Percentiles rank a stretch among this genome's conserved stretches.
phyloP scores from a whole-genome alignment of 331 rosid species.

The Quercus tomentella region DNA sequence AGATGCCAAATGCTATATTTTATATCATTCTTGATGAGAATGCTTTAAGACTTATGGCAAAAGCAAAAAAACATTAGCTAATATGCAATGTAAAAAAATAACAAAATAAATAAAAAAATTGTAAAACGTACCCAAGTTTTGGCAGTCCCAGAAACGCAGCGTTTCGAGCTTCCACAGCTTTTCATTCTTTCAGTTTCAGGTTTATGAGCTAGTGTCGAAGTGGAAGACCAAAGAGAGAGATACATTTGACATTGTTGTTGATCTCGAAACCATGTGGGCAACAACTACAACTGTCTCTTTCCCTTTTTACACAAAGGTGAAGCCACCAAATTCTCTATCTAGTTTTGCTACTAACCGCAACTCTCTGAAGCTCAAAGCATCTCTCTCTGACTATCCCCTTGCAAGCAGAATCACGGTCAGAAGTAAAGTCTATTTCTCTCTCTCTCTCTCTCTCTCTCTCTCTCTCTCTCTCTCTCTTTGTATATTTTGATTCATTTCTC shows the following conservation, averaged over 20 bases:
- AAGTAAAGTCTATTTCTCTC: slow-evolving; percentile 39
- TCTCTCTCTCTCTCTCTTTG: background rate
- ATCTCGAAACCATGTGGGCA: slow-evolving; percentile 22
- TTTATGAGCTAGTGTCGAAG: background rate
- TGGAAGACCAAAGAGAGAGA: too few relatives aligned
- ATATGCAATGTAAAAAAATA: too few relatives aligned
- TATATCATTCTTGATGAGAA: too few relatives aligned
- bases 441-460: background rate
- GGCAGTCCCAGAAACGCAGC: too few relatives aligned
- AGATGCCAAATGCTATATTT: too few relatives aligned
- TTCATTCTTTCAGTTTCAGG: too few relatives aligned
- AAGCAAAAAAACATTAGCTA: too few relatives aligned
- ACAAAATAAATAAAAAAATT: too few relatives aligned
- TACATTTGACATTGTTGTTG: background rate
- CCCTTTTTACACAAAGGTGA: slow-evolving; percentile 23
- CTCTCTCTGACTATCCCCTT: slow-evolving; percentile 63
- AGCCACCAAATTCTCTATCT: background rate
- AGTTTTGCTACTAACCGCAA: background rate
- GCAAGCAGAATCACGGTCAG: slow-evolving; percentile 69
- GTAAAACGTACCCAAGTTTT: too few relatives aligned
- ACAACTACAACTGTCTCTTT: slow-evolving; percentile 20
- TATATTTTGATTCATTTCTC: background rate
- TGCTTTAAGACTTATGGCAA: too few relatives aligned
- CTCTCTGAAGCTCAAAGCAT: slow-evolving; percentile 44
- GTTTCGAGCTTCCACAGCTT: too few relatives aligned